A percentile compares a stretch with the other conserved stretches of the same genome.
These are phyloP conservation scores for Neolentinus lepideus DNA, from an alignment of 1,284 basidiomycete genomes.

Conservation along the genomic window DNA sequence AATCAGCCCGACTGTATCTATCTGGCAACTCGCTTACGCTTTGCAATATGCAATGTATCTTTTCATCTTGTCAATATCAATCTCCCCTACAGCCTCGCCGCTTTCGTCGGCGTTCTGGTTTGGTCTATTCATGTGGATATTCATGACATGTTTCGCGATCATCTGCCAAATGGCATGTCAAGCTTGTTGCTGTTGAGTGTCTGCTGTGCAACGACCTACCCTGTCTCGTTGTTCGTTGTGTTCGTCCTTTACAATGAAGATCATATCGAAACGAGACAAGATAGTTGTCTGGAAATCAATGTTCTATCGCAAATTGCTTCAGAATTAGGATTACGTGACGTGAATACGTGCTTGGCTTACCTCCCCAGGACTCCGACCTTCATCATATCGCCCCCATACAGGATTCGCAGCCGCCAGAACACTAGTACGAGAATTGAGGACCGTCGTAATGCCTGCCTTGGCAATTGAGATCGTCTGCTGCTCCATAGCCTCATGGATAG, in stretches of 20 bases:
- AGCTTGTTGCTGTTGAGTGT: constrained; percentile 1
- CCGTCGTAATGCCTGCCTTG: constrained; percentile 98
- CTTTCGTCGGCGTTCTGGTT: constrained; percentile 54
- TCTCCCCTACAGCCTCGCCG: constrained; percentile 78
- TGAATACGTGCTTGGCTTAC: constrained; percentile 28
- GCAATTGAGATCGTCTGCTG: constrained; percentile 99
- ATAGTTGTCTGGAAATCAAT: constrained; percentile 99
- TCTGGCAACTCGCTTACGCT: constrained; percentile 43
- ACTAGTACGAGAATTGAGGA: constrained; percentile 93
- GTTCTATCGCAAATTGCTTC: constrained; percentile 45
- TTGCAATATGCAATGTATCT: constrained; percentile 96
- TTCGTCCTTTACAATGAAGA: constrained; percentile 98
- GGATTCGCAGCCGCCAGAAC: constrained; percentile 98
- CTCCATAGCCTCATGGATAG: constrained; percentile 99
- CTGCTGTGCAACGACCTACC: constrained; percentile 34
- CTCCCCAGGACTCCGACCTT: constrained; percentile 95
- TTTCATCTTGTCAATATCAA: constrained; percentile 98
- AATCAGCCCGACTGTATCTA: background rate
- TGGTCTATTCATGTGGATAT: constrained; percentile 94
- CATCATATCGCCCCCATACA: constrained; percentile 97
- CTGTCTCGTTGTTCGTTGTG: constrained; percentile 93
- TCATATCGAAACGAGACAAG: constrained; percentile 98
- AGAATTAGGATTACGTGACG: background rate
- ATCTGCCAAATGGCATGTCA: constrained; percentile 40
- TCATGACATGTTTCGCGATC: constrained; percentile 98